A percentile compares a stretch with the other conserved stretches of the same genome.
Evolutionary conservation across 1,284 basidiomycete species (phyloP).

Genomic region (Lentinula novae-zelandiae): DNA sequence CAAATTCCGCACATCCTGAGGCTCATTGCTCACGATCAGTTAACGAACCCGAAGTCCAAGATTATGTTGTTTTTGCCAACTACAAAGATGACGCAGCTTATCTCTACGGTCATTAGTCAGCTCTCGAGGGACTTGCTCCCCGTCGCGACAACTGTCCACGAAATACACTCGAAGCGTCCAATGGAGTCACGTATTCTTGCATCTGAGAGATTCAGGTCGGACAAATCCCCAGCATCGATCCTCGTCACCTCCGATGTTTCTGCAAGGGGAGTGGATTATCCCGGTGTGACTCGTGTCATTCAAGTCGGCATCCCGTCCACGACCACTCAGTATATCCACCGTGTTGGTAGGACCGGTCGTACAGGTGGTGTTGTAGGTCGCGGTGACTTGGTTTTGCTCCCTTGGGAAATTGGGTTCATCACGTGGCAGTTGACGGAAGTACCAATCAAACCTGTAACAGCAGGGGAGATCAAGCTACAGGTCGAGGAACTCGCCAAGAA

Average conservation of each 20-base stretch:
- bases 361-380: conserved; percentile 63
- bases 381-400: conserved; percentile 84
- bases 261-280: conserved; percentile 89
- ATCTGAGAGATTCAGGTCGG: conserved; percentile 66
- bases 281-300: conserved; percentile 88
- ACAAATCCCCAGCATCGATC: conserved; percentile 58
- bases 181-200: conserved; percentile 66
- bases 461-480: conserved; percentile 48
- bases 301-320: conserved; percentile 81
- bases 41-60: conserved; percentile 75
- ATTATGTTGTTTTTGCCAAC: conserved; percentile 89
- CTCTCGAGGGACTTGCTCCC: conserved; percentile 42
- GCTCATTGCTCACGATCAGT: conserved; percentile 88
- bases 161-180: conserved; percentile 83
- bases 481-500: conserved; percentile 46
- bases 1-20: conserved; percentile 81
- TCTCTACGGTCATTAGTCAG: conserved; percentile 59
- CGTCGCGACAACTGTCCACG: conserved; percentile 59
- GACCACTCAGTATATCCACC: conserved; percentile 85
- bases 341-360: conserved; percentile 90
- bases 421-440: conserved; percentile 63
- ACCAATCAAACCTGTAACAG: conserved; percentile 63
- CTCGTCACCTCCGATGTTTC: conserved; percentile 90
- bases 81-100: conserved; percentile 83
- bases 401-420: conserved; percentile 81